Percentiles rank a stretch among this genome's conserved stretches.
phyloP scores from a whole-genome alignment of 2,329 filamentous ascomycete species.

The Colletotrichum tofieldiae region DNA sequence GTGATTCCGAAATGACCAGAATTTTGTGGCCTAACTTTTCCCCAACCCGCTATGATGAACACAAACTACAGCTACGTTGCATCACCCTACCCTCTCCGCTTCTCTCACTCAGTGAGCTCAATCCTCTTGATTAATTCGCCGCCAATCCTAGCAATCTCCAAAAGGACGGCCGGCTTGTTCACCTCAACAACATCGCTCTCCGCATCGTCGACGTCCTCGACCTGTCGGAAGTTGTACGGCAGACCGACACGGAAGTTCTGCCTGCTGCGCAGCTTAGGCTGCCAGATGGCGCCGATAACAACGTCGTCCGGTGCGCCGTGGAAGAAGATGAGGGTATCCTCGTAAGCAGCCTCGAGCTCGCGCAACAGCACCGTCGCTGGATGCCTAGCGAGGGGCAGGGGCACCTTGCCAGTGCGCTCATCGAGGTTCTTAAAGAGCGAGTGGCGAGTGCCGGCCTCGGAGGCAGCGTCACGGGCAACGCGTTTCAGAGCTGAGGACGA shows the following conservation, averaged over 20 bases:
- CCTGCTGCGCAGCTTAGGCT: slow-evolving; percentile 64
- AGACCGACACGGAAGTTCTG: slow-evolving; percentile 81
- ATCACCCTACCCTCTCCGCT: neutral
- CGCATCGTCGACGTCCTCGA: slow-evolving; percentile 47
- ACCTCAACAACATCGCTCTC: slow-evolving; percentile 70
- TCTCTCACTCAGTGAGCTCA: slow-evolving; percentile 59
- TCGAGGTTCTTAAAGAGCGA: slow-evolving; percentile 87
- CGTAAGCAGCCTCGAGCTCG: slow-evolving; percentile 79
- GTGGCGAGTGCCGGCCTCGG: slow-evolving; percentile 55
- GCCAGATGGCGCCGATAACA: slow-evolving; percentile 73
- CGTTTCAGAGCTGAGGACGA: slow-evolving; percentile 66
- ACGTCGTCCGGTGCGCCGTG: slow-evolving; percentile 72
- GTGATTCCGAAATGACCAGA: neutral
- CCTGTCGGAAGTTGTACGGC: slow-evolving; percentile 69
- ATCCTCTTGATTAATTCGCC: slow-evolving; percentile 79
- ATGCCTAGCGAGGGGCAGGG: slow-evolving; percentile 69
- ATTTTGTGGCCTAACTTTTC: slow-evolving; percentile 2
- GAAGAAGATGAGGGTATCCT: slow-evolving; percentile 84
- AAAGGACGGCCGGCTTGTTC: slow-evolving; percentile 77
- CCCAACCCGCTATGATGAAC: slow-evolving; percentile 18
- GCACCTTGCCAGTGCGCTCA: slow-evolving; percentile 63
- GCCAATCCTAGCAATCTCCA: slow-evolving; percentile 80
- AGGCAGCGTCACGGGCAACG: slow-evolving; percentile 57
- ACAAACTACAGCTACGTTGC: neutral
- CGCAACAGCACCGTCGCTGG: slow-evolving; percentile 74